Evolutionary conservation across 768 basidiomycete genomes (phyloP), one percentile per base, ranked within the genome.

Genomic region (Kwoniella europaea): DNA sequence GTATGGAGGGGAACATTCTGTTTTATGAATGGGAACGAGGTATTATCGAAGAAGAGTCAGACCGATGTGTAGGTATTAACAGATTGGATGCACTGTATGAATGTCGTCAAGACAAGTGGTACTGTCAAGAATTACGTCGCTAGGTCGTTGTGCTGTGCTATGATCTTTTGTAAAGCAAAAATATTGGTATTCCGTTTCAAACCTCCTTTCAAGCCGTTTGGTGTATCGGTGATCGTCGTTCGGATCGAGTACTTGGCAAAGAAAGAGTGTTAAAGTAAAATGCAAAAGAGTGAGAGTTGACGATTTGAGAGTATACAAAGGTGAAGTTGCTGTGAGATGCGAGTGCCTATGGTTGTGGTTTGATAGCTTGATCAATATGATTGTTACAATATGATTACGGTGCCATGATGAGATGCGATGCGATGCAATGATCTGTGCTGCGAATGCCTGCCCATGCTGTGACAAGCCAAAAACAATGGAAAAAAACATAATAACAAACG

Each of bases 141-240:
- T 22, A 35, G 3, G 57, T 59, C 29, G 59, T 5, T 10, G 35
- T 27, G 29, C n/a, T 41, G 57, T 29, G 59, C 59, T 61, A 7
- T 29, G 43, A 61, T 44, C 43, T 27, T 61, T 42, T 59, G 20
- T 35, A 1, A 9, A 35, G 7, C 6, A 9, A 35, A 35, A 35
- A 35, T 35, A 13, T 7, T 24, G 35, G 22, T 2, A 43, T 61
- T 61, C 59, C 59, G 59, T 61, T 61, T 44, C 59, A 44, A 22
- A 61, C 59, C 59, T 61, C 59, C 59, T 61, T 61, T 61, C 59
- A 61, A 61, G 59, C 59, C 59, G 7, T n/a, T 22, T 42, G 35
- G 10, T 10, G 41, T 61, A 35, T 15, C 29, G 15, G 9, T 7
- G 57, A 35, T 27, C 29, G 57, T 27, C 46, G 46, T 50, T 50